Percentiles rank a stretch among this genome's conserved stretches.
These are phyloP conservation scores for Suillus occidentalis DNA, from an alignment of 768 basidiomycete species.

Conservation along the genomic window DNA sequence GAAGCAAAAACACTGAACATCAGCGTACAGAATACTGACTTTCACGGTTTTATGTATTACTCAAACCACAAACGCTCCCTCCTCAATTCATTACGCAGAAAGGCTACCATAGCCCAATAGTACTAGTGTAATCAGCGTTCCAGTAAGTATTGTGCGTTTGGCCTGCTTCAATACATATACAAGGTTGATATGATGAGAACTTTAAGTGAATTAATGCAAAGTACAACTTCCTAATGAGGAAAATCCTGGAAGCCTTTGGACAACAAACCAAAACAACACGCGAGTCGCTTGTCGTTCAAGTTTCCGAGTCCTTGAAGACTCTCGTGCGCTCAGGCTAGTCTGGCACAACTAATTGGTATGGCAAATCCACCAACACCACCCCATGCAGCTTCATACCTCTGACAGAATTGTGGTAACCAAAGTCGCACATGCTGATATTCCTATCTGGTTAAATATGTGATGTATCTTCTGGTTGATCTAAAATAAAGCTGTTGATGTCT, in stretches of 20 bases:
- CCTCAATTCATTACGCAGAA: neutral
- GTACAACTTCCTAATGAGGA: neutral
- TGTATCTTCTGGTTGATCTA: neutral
- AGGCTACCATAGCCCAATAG: neutral
- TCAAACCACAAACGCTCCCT: too few relatives aligned
- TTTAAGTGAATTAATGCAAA: too few relatives aligned
- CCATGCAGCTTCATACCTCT: neutral
- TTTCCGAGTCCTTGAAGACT: too few relatives aligned
- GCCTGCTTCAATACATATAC: too few relatives aligned
- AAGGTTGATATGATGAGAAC: too few relatives aligned
- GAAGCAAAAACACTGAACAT: too few relatives aligned
- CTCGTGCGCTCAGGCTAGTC: neutral
- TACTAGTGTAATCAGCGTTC: too few relatives aligned
- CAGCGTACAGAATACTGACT: too few relatives aligned
- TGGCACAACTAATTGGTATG: neutral
- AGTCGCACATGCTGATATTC: neutral
- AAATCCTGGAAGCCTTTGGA: neutral
- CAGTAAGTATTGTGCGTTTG: too few relatives aligned
- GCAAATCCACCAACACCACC: neutral
- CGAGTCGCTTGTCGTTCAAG: neutral
- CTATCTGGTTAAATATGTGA: neutral
- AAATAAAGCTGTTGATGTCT: neutral
- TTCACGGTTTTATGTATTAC: too few relatives aligned
- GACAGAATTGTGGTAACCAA: neutral
- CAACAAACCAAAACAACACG: neutral